A percentile compares a stretch with the other conserved stretches of the same genome.
phyloP scores from a whole-genome alignment of 2,329 filamentous ascomycete genomes.

The Tolypocladium amazonense region DNA sequence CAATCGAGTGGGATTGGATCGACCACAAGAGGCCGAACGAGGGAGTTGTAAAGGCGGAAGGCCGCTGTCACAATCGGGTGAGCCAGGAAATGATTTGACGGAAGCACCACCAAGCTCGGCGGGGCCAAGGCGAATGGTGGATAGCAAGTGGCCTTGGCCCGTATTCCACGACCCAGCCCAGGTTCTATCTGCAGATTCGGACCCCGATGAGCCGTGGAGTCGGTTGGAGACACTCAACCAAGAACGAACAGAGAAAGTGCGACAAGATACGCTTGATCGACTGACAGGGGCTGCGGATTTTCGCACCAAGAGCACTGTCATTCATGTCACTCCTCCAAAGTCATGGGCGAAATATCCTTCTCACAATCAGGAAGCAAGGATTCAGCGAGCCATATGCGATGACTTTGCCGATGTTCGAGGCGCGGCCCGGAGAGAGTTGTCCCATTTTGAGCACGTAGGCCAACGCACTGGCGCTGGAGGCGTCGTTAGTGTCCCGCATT shows the following conservation, averaged over 20 bases:
- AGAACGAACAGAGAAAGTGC: neutral
- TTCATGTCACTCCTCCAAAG: constrained; percentile 11
- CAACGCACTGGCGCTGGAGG: constrained; percentile 1
- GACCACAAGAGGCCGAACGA: neutral
- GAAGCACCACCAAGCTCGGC: neutral
- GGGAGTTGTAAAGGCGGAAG: no score
- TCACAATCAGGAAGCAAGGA: constrained; percentile 17
- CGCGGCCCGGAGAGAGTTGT: neutral
- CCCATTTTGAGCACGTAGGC: neutral
- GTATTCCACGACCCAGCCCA: neutral
- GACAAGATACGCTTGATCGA: neutral
- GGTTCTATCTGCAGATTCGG: neutral
- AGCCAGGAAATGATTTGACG: neutral
- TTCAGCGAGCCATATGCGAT: neutral
- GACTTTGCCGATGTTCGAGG: neutral
- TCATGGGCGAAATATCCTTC: constrained; percentile 25
- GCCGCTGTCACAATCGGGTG: neutral
- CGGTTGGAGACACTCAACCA: neutral
- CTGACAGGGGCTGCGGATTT: neutral
- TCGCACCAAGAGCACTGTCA: neutral
- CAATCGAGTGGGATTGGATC: neutral
- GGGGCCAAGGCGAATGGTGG: neutral
- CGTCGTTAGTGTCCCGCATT: neutral
- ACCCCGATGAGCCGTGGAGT: neutral
- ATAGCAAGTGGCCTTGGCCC: neutral